Evolutionary conservation across 805 yeast species (phyloP), one percentile per base, ranked within the genome.

Genomic region (Cyberlindnera xylosilytica): DNA sequence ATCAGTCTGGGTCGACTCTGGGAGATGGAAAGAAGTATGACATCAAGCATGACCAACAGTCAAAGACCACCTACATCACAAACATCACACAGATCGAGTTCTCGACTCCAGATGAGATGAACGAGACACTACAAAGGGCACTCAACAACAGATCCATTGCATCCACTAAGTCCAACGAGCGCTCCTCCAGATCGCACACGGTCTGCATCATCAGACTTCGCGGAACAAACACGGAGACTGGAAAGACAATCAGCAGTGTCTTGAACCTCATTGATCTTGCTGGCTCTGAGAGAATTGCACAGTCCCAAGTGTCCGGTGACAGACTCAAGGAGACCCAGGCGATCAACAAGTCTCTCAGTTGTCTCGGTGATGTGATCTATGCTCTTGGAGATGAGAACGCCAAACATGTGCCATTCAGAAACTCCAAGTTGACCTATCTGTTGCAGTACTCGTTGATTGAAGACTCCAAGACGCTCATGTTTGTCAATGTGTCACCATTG

Each of bases 121-220:
- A 65, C 4, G 48, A 54, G 0, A 51, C 85, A 1, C 61, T 93
- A 29, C 60, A 61, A 12, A 70, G 54, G 31, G 95, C 96, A 0
- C 66, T 70, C 33, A 68, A 61, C 20, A 79, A 79, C 46, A 70
- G 97, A 39, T 73, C 87, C 0, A 86, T 91, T 0, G 96, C 96
- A 0, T 72, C 88, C 0, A 93, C 99, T 0, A 76, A 71, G 44
- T 77, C 87, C 0, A 91, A 91, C 58, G 85, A 81, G 41, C 74
- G 84, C 29, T 90, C 97, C 1, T 91, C 98, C 0, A 73, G 99
- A 54, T 91, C 98, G 0, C 99, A 91, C 61, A 81, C 87, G 4
- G 81, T 91, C 1, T 89, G 87, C 52, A 80, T 78, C 10, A 67
- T 93, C 3, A 65, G 71, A 15, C 65, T 91, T 12, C 43, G 58